These are phyloP conservation scores for Globisporangium polare DNA, from an alignment of 352 stramenopile genomes.

Conservation along the genomic window DNA sequence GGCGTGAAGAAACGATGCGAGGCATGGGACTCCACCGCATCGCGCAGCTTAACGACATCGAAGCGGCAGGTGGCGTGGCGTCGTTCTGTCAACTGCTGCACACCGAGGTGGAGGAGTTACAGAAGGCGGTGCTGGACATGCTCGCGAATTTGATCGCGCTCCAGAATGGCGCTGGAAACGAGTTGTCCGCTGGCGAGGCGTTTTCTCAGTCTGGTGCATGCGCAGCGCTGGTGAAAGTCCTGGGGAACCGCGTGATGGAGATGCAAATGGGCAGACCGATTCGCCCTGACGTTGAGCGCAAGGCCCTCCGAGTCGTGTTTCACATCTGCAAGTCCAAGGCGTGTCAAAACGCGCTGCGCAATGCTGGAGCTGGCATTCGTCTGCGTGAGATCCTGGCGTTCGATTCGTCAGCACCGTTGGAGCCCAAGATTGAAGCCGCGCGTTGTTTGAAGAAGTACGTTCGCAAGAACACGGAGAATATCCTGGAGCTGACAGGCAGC, in stretches of 20 bases:
- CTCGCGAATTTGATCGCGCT: slow-evolving; percentile 72
- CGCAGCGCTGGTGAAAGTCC: slow-evolving; percentile 45
- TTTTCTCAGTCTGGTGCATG: slow-evolving; percentile 65
- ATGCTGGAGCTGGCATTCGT: slow-evolving; percentile 42
- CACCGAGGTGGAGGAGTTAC: slow-evolving; percentile 46
- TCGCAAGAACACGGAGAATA: slow-evolving; percentile 68
- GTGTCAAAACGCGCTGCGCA: slow-evolving; percentile 66
- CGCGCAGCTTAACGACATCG: slow-evolving; percentile 81
- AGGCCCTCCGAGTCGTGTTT: slow-evolving; percentile 68
- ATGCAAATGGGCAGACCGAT: slow-evolving; percentile 37
- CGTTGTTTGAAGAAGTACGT: slow-evolving; percentile 74
- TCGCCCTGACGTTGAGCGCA: slow-evolving; percentile 60
- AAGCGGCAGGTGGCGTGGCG: slow-evolving; percentile 65
- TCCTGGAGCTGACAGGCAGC: slow-evolving; percentile 52
- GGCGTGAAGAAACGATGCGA: slow-evolving; percentile 51
- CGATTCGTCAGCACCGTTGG: slow-evolving; percentile 44
- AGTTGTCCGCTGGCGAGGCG: slow-evolving; percentile 54
- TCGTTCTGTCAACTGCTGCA: slow-evolving; percentile 70
- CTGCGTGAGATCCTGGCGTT: slow-evolving; percentile 54
- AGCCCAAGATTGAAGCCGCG: slow-evolving; percentile 62
- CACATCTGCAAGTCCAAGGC: slow-evolving; percentile 60
- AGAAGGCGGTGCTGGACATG: slow-evolving; percentile 65
- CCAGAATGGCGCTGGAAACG: slow-evolving; percentile 67
- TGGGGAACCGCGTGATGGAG: slow-evolving; percentile 59
- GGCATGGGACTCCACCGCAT: slow-evolving; percentile 75